These are phyloP conservation scores for Phytopythium delawarense DNA, from an alignment of 352 stramenopile genomes.

Conservation along the genomic window DNA sequence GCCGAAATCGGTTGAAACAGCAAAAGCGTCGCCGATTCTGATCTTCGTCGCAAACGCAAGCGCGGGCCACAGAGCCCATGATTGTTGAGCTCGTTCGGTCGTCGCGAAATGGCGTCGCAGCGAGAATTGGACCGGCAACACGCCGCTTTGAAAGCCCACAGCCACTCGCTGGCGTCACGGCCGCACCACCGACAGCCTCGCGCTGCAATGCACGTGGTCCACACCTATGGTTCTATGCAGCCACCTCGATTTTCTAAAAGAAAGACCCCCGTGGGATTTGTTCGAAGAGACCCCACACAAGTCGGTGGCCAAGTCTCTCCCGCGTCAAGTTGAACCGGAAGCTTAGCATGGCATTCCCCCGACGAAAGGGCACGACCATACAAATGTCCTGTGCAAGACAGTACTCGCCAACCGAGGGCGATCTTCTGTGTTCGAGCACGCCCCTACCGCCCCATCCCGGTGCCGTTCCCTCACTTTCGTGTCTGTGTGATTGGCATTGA, in stretches of 20 bases:
- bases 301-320: neutral
- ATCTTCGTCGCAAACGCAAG: no score
- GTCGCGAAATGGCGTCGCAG: no score
- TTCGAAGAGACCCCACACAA: no score
- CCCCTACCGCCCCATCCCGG: neutral
- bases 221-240: no score
- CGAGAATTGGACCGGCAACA: no score
- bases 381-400: neutral
- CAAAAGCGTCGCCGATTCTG: no score
- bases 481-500: neutral
- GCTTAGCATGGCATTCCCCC: neutral
- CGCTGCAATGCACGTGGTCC: neutral
- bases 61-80: no score
- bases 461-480: neutral
- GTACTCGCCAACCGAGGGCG: neutral
- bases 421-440: neutral
- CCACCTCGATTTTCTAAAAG: neutral
- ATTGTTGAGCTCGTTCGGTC: no score
- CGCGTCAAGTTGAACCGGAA: constrained; percentile 5
- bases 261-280: no score
- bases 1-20: no score
- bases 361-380: neutral
- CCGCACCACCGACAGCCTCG: neutral
- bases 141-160: no score
- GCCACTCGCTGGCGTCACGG: neutral